Evolutionary conservation across 768 basidiomycete species (phyloP).

Genomic region (Roridomyces roridus): DNA sequence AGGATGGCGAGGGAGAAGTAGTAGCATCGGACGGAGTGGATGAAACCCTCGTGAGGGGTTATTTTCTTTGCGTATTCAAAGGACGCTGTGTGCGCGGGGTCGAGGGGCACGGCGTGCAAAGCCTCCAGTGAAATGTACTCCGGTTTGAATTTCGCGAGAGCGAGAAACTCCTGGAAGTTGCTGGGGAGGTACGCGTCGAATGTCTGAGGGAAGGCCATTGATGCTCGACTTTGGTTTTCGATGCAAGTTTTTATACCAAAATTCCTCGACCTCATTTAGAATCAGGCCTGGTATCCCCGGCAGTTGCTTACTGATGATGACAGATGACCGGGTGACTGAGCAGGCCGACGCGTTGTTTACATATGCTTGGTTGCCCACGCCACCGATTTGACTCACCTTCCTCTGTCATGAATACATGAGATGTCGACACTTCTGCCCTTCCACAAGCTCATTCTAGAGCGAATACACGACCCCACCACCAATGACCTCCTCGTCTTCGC

Average conservation of each 20-base stretch:
- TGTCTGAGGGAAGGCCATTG: slow-evolving; percentile 8
- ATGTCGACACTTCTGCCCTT: slow-evolving; percentile 67
- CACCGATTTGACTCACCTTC: too few species aligned
- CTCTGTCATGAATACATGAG: too few species aligned
- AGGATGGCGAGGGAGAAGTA: slow-evolving; percentile 19
- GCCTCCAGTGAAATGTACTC: slow-evolving; percentile 7
- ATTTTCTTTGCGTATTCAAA: slow-evolving; percentile 14
- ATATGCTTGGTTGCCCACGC: too few species aligned
- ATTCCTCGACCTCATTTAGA: too few species aligned
- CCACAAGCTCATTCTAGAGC: slow-evolving; percentile 70
- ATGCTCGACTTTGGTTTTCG: too few species aligned
- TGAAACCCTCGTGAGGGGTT: slow-evolving; percentile 12
- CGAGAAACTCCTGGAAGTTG: slow-evolving; percentile 11
- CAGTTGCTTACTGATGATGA: too few species aligned
- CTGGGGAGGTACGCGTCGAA: slow-evolving; percentile 20
- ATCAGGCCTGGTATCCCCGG: too few species aligned
- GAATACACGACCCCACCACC: slow-evolving; percentile 75
- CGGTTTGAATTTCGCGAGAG: slow-evolving; percentile 9
- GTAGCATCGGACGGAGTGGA: slow-evolving; percentile 13
- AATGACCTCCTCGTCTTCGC: slow-evolving; percentile 82
- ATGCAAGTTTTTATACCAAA: too few species aligned
- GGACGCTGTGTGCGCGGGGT: slow-evolving; percentile 8
- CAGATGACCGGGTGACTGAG: too few species aligned
- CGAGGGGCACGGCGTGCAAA: not conserved
- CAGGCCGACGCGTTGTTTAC: too few species aligned